Base-by-base conservation (phyloP, 805 yeast genomes). In the Candida mattraensis region DNA sequence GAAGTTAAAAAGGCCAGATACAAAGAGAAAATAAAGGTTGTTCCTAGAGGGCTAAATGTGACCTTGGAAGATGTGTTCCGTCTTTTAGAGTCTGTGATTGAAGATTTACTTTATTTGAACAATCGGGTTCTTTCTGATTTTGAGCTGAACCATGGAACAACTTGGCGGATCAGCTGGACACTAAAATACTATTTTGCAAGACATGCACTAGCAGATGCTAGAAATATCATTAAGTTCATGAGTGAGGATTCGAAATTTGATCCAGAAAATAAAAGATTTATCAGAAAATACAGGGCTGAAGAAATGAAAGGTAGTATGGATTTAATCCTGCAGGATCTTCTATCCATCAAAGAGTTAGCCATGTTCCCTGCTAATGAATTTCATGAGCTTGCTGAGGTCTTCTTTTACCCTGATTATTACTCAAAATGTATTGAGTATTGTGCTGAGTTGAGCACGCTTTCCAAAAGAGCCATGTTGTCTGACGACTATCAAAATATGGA, bases 391-490 rank as follows among this genome's bases (percentile, higher is more conserved):
- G 14, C 35, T 3, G 44, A 37, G 16, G 29, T 25, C 10, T 36
- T 30, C 15, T 35, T 45, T 18, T 49, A 37, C 20, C 44, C 45
- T 2, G 50, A 45, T 28, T 43, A 24, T 26, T 49, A 39, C 27
- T 35, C 43, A 5, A 20, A 17, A 15, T 34, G 45, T 22, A 44
- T 41, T 12, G 41, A 41, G n/a, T 45, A 45, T 39, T 43, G 48
- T 24, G 7, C 26, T 4, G 34, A 41, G 10, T 18, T 47, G 14
- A 24, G 33, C 3, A 23, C 28, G 6, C 39, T 30, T 18, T 37
- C 42, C 10, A 12, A 21, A 2, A 30, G 26, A 17, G 41, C 43
- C 2, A 28, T 49, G 6, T 16, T 32, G 12, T 16, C 30, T 1
- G 51, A 49, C 19, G 12, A 21, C 8, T 49, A 29, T 23, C 22